phyloP scores from a whole-genome alignment of 306 rosid species.

The Trifolium pratense region DNA sequence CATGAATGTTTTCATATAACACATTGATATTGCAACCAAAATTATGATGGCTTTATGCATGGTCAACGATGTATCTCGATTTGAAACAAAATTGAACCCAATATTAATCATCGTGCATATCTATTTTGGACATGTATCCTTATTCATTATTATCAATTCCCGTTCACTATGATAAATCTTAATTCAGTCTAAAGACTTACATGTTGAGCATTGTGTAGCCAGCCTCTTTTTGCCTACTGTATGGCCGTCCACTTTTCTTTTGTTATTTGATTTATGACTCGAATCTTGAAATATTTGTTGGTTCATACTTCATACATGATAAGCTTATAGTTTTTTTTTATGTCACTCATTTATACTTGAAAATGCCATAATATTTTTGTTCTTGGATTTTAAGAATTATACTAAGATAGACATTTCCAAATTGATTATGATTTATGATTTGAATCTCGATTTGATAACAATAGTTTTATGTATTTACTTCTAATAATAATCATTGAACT shows the following conservation, averaged over 20 bases:
- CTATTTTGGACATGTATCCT: background rate
- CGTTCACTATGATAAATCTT: background rate
- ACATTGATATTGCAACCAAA: constrained; percentile 24
- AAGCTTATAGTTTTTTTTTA: background rate
- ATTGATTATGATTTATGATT: background rate
- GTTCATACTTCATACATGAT: background rate
- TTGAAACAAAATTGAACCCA: background rate
- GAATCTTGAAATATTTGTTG: background rate
- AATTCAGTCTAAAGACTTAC: background rate
- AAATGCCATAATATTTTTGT: background rate
- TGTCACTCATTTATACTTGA: background rate
- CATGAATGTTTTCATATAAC: constrained; percentile 16
- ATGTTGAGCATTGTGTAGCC: background rate
- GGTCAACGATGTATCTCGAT: background rate
- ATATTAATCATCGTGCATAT: background rate
- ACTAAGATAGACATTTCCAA: background rate
- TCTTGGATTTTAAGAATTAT: background rate
- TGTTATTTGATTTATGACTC: background rate
- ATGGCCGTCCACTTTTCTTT: background rate
- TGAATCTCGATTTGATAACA: background rate
- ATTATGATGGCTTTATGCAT: background rate
- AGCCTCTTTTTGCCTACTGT: background rate
- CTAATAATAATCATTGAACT: constrained; percentile 34
- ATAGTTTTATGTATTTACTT: constrained; percentile 21
- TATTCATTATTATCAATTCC: background rate